Base-by-base conservation (phyloP, 352 stramenopile genomes). In the Globisporangium recalcitrans region DNA sequence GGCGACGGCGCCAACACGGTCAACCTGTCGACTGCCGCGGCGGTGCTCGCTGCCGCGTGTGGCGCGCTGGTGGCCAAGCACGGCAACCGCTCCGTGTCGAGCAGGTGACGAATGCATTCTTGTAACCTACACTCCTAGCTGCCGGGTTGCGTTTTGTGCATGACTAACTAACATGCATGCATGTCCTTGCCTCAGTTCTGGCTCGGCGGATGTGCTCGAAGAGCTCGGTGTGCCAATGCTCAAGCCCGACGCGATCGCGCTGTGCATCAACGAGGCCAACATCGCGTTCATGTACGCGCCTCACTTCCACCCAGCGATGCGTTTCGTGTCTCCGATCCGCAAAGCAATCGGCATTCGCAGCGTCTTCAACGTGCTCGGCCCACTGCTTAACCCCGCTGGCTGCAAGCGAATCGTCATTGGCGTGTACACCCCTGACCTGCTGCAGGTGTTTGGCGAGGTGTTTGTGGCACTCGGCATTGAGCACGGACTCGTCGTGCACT, bases 231-330 rank as follows among this genome's bases (percentile, higher is more conserved):
- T 99, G 21, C 92, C 96, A 27, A 97, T 99, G 67, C 80, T 99
- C 31, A 76, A 74, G 46, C 91, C 97, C 0, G 65, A 85, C 1
- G 70, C 96, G 54, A 96, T 99, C 13, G 85, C 82, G n/a, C 64
- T 92, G 21, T 99, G 97, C 69, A 86, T 99, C 13, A 70, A 97
- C 27, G 66, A 93, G 51, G 88, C 90, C 52, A 82, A 90, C 53
- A 97, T 99, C 56, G 95, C 93, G 14, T 99, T 99, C 76, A 98
- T 99, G 88, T 99, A 96, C 78, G 95, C 96, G 52, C 96, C 96
- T 10, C 78, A 98, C 53, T 98, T 98, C 75, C 96, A 99, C 77
- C 96, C 96, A 27, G 89, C 96, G 31, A 99, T 99, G 96, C 86
- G 84, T 55, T 90, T 86, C 64, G 95, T 99, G 40, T 90, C 92